Evolutionary conservation across 306 rosid genomes (phyloP).

Genomic region (Medicago lupulina): DNA sequence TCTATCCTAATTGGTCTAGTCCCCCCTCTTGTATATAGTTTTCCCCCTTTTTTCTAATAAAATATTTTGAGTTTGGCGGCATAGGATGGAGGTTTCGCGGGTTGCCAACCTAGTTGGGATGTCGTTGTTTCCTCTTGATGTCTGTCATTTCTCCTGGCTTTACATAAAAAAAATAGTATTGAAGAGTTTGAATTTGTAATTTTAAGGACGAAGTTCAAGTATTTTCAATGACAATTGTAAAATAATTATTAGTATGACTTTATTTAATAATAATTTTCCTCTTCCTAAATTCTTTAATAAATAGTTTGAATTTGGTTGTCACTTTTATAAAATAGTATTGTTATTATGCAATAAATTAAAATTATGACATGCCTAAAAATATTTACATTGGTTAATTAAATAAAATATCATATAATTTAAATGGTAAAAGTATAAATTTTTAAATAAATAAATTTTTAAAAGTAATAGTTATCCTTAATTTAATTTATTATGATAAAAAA

Average conservation of each 20-base stretch:
- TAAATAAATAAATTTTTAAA: conserved; percentile 13
- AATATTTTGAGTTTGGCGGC: too few species aligned
- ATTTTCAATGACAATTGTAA: neutral
- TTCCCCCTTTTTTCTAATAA: too few species aligned
- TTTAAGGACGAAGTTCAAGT: too few species aligned
- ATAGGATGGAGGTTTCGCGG: too few species aligned
- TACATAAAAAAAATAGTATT: too few species aligned
- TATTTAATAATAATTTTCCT: neutral
- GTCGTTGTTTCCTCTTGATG: too few species aligned
- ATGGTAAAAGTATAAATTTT: neutral
- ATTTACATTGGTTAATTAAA: neutral
- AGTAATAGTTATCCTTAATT: neutral
- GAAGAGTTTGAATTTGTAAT: too few species aligned
- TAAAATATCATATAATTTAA: neutral
- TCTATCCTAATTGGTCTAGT: too few species aligned
- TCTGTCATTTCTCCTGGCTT: too few species aligned
- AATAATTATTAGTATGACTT: neutral
- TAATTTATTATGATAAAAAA: neutral
- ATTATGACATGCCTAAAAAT: neutral
- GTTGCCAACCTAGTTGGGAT: too few species aligned
- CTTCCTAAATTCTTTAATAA: neutral
- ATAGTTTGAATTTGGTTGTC: neutral
- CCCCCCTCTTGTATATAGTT: too few species aligned
- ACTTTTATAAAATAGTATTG: neutral
- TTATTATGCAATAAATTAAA: neutral